Base-by-base conservation (phyloP, 495 filamentous ascomycete species). In the Staphylotrichum longicolle region DNA sequence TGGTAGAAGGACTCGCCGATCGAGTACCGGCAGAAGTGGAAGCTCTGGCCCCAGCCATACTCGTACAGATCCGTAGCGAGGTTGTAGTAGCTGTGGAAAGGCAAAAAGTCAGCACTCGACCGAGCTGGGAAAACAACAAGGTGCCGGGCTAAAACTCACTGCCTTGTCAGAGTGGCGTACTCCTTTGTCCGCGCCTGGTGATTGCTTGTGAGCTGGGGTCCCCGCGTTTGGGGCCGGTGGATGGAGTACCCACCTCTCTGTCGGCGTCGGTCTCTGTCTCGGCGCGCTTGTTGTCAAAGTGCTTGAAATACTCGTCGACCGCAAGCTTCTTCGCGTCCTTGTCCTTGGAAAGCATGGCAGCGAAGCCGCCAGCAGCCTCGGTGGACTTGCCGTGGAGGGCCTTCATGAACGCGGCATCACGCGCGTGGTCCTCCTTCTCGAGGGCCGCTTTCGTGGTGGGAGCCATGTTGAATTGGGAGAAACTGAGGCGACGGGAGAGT, bases 291-390 rank as follows among this genome's bases (percentile, higher is more conserved):
- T 95, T 91, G 78, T 98, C 94, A 89, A 93, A 98, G 77, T 96
- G 96, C 86, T 97, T 98, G 86, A 96, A 98, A 80, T 98, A 98
- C 77, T 98, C 93, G 69, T 97, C 92, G 40, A 96, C 85, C 53
- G 94, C 93, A 52, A 90, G 85, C 78, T 92, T 85, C 74, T 98
- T 90, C 3, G 94, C 91, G 10, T 78, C 79, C 54, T 81, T 78
- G 75, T 93, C 88, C 79, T 98, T 98, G 68, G 82, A 80, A 58
- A 96, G 78, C 88, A 96, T 90, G 62, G 94, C 89, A 65, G 82
- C 76, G 68, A 97, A 83, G 69, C 91, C 91, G 67, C 86, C 90
- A 34, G 78, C 73, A 15, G 86, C 82, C 66, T 85, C 73, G 46
- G 91, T 81, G 20, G 91, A 90, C 68, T 89, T 89, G 72, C 93